Conservation (phyloP, 768 basidiomycete species). For the Xerocomellus amylosporus region DNA sequence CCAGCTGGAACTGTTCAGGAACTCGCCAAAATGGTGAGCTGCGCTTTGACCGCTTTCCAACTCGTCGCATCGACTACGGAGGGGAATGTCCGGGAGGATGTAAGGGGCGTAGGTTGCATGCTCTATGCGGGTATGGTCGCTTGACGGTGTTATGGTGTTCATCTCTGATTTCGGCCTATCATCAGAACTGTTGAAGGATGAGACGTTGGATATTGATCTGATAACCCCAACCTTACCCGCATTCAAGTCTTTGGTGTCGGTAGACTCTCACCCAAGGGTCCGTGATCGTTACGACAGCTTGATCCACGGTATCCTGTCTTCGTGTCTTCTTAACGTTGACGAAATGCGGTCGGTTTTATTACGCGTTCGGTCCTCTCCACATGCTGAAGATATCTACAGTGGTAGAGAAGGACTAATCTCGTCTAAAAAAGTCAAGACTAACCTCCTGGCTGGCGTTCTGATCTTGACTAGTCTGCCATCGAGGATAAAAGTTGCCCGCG, state of each 20-base stretch:
- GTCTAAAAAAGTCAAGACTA: conserved; percentile 83
- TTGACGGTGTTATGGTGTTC: not conserved
- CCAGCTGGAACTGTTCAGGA: conserved; percentile 55
- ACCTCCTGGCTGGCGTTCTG: conserved; percentile 81
- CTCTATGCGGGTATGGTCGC: conserved; percentile 64
- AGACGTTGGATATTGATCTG: conserved; percentile 74
- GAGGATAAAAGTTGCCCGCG: conserved; percentile 62
- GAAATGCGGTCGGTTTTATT: conserved; percentile 73
- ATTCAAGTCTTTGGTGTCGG: conserved; percentile 70
- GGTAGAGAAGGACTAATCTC: conserved; percentile 77
- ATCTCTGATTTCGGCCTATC: not conserved
- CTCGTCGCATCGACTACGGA: conserved; percentile 58
- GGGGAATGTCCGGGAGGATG: conserved; percentile 61
- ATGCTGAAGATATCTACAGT: conserved; percentile 39
- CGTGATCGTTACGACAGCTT: conserved; percentile 55
- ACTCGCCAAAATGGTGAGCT: conserved; percentile 58
- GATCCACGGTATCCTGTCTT: conserved; percentile 80
- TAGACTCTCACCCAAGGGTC: conserved; percentile 39
- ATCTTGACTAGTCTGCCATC: conserved; percentile 77
- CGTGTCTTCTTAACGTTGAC: conserved; percentile 83
- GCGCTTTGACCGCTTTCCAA: conserved; percentile 60
- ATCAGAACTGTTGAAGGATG: conserved; percentile 81
- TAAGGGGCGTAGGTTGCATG: conserved; percentile 74
- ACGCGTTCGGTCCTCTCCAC: not conserved
- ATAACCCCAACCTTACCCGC: conserved; percentile 78